Conservation (phyloP, 495 filamentous ascomycete species). For the Staphylotrichum longicolle region DNA sequence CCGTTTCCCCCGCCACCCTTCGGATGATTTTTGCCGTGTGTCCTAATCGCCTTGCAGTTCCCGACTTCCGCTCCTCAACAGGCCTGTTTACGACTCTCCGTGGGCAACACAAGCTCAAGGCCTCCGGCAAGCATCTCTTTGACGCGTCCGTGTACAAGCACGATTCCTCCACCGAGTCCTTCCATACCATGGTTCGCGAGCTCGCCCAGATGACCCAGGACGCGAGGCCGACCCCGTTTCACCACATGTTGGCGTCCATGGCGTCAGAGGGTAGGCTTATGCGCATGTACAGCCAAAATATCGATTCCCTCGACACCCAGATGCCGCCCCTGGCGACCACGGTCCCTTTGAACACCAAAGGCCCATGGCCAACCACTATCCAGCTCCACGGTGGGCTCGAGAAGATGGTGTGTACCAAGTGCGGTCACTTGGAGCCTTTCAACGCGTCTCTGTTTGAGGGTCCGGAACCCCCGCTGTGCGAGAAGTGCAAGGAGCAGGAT, state of each 20-base stretch:
- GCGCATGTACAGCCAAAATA: conserved; percentile 92
- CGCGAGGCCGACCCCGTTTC: conserved; percentile 83
- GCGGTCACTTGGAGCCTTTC: conserved; percentile 71
- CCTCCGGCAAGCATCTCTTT: conserved; percentile 92
- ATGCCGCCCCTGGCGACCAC: conserved; percentile 75
- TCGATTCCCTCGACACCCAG: conserved; percentile 88
- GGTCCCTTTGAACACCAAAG: conserved; percentile 69
- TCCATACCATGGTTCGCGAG: conserved; percentile 93
- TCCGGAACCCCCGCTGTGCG: conserved; percentile 78
- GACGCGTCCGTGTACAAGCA: conserved; percentile 96
- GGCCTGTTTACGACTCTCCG: conserved; percentile 83
- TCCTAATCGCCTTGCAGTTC: conserved; percentile 56
- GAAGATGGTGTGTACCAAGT: conserved; percentile 96
- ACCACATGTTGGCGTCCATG: conserved; percentile 87
- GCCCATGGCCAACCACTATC: conserved; percentile 87
- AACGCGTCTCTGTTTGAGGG: conserved; percentile 78
- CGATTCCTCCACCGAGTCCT: conserved; percentile 78
- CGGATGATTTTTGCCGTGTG: conserved; percentile 1
- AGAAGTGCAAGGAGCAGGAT: conserved; percentile 71
- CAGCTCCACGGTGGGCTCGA: conserved; percentile 92
- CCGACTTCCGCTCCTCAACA: conserved; percentile 88
- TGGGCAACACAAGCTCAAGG: conserved; percentile 83
- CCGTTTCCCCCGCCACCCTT: conserved; percentile 42
- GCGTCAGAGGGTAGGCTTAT: conserved; percentile 87
- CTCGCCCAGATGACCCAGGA: conserved; percentile 71